A percentile compares a stretch with the other conserved stretches of the same genome.
Evolutionary conservation across 2,329 filamentous ascomycete genomes (phyloP).

Genomic region (Colletotrichum cordylinicola): DNA sequence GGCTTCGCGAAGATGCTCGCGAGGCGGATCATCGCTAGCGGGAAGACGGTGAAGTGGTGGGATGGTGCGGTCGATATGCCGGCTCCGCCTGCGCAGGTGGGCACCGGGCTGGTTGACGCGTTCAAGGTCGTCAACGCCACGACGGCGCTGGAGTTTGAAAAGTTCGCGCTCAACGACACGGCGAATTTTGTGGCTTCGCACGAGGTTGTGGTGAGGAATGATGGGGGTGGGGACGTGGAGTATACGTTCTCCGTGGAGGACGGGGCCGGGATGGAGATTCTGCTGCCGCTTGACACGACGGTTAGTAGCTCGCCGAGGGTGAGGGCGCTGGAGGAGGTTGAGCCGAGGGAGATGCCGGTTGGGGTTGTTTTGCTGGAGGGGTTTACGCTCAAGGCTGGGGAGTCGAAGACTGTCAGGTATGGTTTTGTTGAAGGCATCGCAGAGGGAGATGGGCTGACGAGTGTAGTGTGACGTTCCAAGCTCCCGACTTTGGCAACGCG

Average conservation of each 20-base stretch:
- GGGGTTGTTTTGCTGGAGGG: slow-evolving; percentile 23
- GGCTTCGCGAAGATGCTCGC: slow-evolving; percentile 32
- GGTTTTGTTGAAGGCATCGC: not conserved
- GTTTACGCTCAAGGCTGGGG: slow-evolving; percentile 29
- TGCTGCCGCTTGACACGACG: slow-evolving; percentile 8
- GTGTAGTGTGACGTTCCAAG: slow-evolving; percentile 31
- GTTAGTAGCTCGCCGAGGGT: slow-evolving; percentile 17
- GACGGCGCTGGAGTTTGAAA: slow-evolving; percentile 40
- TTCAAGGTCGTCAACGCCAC: slow-evolving; percentile 44
- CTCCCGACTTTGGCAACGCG: slow-evolving; percentile 31
- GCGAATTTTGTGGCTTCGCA: slow-evolving; percentile 36
- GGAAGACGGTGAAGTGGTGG: slow-evolving; percentile 25
- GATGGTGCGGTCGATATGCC: slow-evolving; percentile 28
- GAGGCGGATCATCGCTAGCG: slow-evolving; percentile 36
- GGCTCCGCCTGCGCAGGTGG: slow-evolving; percentile 40
- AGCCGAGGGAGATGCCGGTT: slow-evolving; percentile 23
- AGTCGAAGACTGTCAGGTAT: slow-evolving; percentile 28
- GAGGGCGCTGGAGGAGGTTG: slow-evolving; percentile 26
- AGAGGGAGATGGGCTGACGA: not conserved
- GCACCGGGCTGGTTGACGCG: slow-evolving; percentile 47
- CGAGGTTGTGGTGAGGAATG: slow-evolving; percentile 39
- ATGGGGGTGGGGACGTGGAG: slow-evolving; percentile 32
- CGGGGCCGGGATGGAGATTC: slow-evolving; percentile 41
- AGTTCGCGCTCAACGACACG: slow-evolving; percentile 50
- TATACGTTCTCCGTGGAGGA: slow-evolving; percentile 35